These are phyloP conservation scores for Eucalyptus pauciflora DNA, from an alignment of 345 rosid species.

Conservation along the genomic window DNA sequence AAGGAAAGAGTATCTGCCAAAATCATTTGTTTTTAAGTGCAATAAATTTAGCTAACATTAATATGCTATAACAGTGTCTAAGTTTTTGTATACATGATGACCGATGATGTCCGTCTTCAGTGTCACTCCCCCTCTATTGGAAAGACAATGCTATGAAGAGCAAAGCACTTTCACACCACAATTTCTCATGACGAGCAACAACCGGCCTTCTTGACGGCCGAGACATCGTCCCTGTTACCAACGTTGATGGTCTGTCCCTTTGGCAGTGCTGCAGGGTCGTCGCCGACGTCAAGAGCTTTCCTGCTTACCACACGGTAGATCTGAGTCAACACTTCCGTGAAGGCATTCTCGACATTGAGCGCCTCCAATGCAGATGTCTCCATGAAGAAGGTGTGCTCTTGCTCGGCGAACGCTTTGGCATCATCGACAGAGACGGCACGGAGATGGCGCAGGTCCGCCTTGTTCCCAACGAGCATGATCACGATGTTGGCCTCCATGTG, in stretches of 20 bases:
- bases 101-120: not conserved
- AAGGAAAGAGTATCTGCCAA: not conserved
- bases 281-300: conserved; percentile 75
- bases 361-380: conserved; percentile 91
- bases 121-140: not conserved
- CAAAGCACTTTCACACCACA: not conserved
- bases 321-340: conserved; percentile 75
- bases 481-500: conserved; percentile 82
- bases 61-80: not conserved
- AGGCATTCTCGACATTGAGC: conserved; percentile 69
- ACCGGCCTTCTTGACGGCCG: conserved; percentile 66
- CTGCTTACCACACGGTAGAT: conserved; percentile 69
- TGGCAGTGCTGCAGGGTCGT: conserved; percentile 76
- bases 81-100: not conserved
- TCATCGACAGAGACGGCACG: conserved; percentile 69
- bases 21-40: not conserved
- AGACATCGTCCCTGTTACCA: conserved; percentile 62
- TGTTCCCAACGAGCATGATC: conserved; percentile 90
- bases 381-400: conserved; percentile 70
- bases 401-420: conserved; percentile 55
- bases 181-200: conserved; percentile 50
- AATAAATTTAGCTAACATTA: not conserved
- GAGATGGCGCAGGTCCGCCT: conserved; percentile 80
- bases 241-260: conserved; percentile 71
- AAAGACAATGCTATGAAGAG: not conserved